Conservation (phyloP, 768 basidiomycete species). For the Lanmaoa rubissima region DNA sequence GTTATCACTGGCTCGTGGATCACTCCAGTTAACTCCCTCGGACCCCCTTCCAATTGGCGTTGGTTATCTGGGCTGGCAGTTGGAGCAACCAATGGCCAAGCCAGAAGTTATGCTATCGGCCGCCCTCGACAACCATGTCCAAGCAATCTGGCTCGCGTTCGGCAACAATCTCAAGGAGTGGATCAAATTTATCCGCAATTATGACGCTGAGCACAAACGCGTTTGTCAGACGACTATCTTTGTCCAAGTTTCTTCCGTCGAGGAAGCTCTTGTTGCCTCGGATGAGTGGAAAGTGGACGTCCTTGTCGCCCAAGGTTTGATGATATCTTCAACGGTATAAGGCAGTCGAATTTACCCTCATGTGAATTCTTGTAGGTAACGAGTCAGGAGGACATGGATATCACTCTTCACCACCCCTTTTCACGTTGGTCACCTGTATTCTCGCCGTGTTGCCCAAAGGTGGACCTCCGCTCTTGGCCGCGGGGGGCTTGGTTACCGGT, state of each 20-base stretch:
- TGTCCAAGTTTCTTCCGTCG: slow-evolving; percentile 59
- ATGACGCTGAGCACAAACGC: slow-evolving; percentile 43
- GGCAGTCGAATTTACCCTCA: neutral
- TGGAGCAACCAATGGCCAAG: slow-evolving; percentile 48
- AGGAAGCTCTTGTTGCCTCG: slow-evolving; percentile 58
- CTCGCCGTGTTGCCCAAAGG: slow-evolving; percentile 40
- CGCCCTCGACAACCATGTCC: slow-evolving; percentile 54
- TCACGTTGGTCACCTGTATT: slow-evolving; percentile 58
- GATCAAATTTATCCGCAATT: slow-evolving; percentile 58
- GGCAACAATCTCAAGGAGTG: slow-evolving; percentile 57
- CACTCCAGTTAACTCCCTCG: slow-evolving; percentile 34
- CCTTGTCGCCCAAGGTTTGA: slow-evolving; percentile 73
- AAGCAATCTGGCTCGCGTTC: slow-evolving; percentile 75
- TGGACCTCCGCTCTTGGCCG: slow-evolving; percentile 61
- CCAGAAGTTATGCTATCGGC: slow-evolving; percentile 44
- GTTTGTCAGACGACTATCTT: slow-evolving; percentile 53
- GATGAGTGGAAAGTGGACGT: slow-evolving; percentile 71
- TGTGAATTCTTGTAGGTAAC: slow-evolving; percentile 44
- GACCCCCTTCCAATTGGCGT: slow-evolving; percentile 58
- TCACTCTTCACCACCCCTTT: slow-evolving; percentile 52
- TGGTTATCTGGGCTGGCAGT: slow-evolving; percentile 72
- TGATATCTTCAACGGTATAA: neutral
- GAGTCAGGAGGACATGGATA: slow-evolving; percentile 82
- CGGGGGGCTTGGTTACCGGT: slow-evolving; percentile 71
- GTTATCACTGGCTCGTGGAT: slow-evolving; percentile 49